Base-by-base conservation (phyloP, 2,329 filamentous ascomycete genomes). In the Diplodia corticola region DNA sequence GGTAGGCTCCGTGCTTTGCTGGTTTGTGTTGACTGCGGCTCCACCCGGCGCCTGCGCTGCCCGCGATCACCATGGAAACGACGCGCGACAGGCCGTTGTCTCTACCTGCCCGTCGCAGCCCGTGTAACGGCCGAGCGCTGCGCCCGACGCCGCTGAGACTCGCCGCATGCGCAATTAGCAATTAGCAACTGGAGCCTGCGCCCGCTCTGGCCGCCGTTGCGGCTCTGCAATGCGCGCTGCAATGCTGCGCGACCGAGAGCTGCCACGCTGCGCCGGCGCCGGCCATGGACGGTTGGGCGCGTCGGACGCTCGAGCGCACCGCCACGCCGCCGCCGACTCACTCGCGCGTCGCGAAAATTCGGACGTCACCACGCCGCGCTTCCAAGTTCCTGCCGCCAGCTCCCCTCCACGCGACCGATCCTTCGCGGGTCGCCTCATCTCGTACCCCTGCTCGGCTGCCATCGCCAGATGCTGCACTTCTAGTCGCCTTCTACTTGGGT, bases 1-100 rank as follows among this genome's bases (percentile, higher is more conserved):
- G 57, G 48, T 49, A 49, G 35, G 26, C 49, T 26, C 57, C 57
- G 57, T 61, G 57, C 57, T 61, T 33, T 44, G 54, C 53, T 55
- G 33, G 35, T 28, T 12, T 44, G 54, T 35, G n/a, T 44, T 44
- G 50, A 35, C 35, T 30, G 51, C 30, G 51, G 30, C n/a, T 35
- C 30, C 51, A 37, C n/a, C 50, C 22, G 54, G 69, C 67, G 68
- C 64, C 69, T 67, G 68, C 63, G 68, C 55, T 67, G 61, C 60
- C 30, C 24, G 24, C 49, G 71, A 74, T 71, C 71, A 69, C 51
- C 64, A 30, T 51, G 67, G 72, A 67, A 69, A 74, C 71, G 12
- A 33, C 17, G 48, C 48, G 50, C 35, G 15, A 26, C 49, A 51
- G 40, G 48, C 68, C 44, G 35, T 57, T 48, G 59, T 59, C 35